Base-by-base conservation (phyloP, 1,139 yeast genomes). In the Geotrichum candidum region DNA sequence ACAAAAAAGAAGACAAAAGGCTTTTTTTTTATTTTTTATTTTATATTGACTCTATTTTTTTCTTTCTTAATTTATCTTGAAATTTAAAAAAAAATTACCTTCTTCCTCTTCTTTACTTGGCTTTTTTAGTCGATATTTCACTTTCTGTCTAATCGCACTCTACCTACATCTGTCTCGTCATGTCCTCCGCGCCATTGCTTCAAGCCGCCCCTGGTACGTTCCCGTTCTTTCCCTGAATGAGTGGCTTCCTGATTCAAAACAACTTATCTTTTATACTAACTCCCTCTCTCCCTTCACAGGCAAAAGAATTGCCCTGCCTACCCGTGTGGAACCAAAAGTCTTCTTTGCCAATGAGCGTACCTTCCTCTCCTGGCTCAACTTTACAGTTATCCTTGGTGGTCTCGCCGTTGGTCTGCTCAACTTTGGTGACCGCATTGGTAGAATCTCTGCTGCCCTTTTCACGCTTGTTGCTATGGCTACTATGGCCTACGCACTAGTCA, bases 301-400 rank as follows among this genome's bases (percentile, higher is more conserved):
- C 67, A 94, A 94, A 77, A 87, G 98, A 79, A 94, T 94, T 70
- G 98, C 99, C 10, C 82, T 95, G 63, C 99, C 99, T 58, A 96
- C 97, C 51, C 84, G 99, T 68, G 97, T 94, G 35, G 99, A 94
- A 77, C 99, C 99, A 68, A 94, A 94, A 77, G 99, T 94, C 46
- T 94, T 94, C 80, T 94, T 94, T 72, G 99, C 99, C 72, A 94
- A 95, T 73, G 99, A 94, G 78, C 90, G 99, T 82, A 76, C 79
- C 6, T 94, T 94, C 73, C 83, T 94, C 66, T 92, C 98, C 56
- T 94, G 99, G 99, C 84, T 94, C 71, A 95, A 94, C 77, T 94
- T 95, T 81, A 94, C 99, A 31, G 98, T 94, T 65, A 90, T 95
- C 71, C 82, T 95, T 65, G 99, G 99, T 41, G 96, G 98, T 56